Evolutionary conservation across 176 grass and related monocot species (phyloP).

Genomic region (Oryza brachyantha): DNA sequence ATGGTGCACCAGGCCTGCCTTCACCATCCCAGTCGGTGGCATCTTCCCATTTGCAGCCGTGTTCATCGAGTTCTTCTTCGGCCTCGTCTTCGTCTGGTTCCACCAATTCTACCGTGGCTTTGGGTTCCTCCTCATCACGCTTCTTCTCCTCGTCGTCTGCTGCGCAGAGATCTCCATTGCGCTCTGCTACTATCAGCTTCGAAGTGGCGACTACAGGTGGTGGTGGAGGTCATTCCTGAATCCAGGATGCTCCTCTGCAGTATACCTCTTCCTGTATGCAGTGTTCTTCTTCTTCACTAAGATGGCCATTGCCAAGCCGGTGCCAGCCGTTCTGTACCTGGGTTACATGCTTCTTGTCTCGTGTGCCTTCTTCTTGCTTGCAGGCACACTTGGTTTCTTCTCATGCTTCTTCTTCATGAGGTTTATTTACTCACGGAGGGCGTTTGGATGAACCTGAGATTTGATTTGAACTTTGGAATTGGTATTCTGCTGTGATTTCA

Average conservation of each 20-base stretch:
- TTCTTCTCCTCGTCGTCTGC: constrained; percentile 31
- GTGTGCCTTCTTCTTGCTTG: constrained; percentile 21
- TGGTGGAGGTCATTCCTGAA: constrained; percentile 41
- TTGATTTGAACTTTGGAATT: not conserved
- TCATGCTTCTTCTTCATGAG: constrained; percentile 35
- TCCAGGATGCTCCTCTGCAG: constrained; percentile 34
- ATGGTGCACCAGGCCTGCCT: constrained; percentile 39
- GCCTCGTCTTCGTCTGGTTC: constrained; percentile 19
- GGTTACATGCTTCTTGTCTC: constrained; percentile 40
- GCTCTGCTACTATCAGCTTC: constrained; percentile 33
- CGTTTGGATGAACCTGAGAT: not conserved
- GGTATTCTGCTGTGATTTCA: not conserved
- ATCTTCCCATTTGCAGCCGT: constrained; percentile 33
- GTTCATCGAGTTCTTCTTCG: constrained; percentile 36
- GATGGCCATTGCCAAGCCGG: constrained; percentile 25
- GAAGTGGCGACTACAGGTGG: constrained; percentile 37
- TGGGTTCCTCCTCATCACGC: constrained; percentile 38
- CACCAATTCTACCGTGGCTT: constrained; percentile 38
- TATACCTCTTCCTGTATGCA: constrained; percentile 44
- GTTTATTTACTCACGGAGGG: constrained; percentile 29
- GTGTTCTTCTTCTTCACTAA: constrained; percentile 42
- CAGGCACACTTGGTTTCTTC: constrained; percentile 31
- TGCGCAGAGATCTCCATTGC: constrained; percentile 29
- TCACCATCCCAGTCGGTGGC: constrained; percentile 28
- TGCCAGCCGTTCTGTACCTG: constrained; percentile 30